Percentiles rank a stretch among this genome's conserved stretches.
Evolutionary conservation across 306 rosid species (phyloP).

Genomic region (Psophocarpus tetragonolobus): DNA sequence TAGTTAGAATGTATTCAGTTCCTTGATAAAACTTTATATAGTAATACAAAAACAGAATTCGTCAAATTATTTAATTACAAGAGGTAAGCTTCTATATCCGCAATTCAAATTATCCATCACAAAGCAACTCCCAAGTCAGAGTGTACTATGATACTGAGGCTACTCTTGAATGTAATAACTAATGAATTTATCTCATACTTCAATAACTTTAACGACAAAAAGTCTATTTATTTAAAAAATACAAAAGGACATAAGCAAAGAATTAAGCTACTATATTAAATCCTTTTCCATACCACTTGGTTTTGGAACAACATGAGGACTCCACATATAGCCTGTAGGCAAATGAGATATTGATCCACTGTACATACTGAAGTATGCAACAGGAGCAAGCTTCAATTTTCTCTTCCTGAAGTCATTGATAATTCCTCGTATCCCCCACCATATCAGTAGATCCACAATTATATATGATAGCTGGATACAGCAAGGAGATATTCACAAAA

Average conservation of each 20-base stretch:
- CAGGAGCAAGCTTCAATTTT: slow-evolving; percentile 83
- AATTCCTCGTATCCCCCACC: slow-evolving; percentile 88
- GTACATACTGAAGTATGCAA: slow-evolving; percentile 85
- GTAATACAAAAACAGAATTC: background rate
- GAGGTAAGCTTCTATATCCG: background rate
- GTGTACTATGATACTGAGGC: background rate
- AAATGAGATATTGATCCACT: slow-evolving; percentile 88
- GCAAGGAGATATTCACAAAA: slow-evolving; percentile 33
- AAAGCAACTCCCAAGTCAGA: slow-evolving; percentile 14
- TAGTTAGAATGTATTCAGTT: background rate
- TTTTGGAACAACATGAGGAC: slow-evolving; percentile 87
- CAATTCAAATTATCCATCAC: background rate
- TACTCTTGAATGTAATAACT: background rate
- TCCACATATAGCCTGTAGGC: slow-evolving; percentile 93
- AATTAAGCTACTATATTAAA: background rate
- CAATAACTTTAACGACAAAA: background rate
- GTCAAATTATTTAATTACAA: background rate
- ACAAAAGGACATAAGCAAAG: background rate
- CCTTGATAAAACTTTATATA: background rate
- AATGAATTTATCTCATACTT: slow-evolving; percentile 1
- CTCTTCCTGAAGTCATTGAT: slow-evolving; percentile 84
- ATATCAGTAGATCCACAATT: slow-evolving; percentile 76
- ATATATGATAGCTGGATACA: slow-evolving; percentile 71
- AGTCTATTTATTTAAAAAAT: background rate
- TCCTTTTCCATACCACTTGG: slow-evolving; percentile 63